These are phyloP conservation scores for Microthlaspi erraticum DNA, from an alignment of 345 rosid species.

Conservation along the genomic window DNA sequence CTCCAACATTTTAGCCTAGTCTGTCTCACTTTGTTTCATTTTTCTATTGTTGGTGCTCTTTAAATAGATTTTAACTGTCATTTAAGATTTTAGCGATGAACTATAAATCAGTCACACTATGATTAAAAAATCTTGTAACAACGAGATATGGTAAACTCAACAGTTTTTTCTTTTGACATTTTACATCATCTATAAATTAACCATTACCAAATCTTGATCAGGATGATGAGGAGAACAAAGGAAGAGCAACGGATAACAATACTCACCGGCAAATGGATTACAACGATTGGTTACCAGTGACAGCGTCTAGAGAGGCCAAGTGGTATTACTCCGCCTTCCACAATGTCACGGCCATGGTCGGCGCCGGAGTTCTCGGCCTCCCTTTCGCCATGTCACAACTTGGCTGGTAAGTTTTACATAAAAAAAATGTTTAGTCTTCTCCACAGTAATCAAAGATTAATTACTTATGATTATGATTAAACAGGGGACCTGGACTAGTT, in stretches of 20 bases:
- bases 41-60: background rate
- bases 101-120: background rate
- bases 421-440: background rate
- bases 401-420: constrained; percentile 56
- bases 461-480: background rate
- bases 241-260: constrained; percentile 32
- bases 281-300: constrained; percentile 76
- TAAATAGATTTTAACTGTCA: too few relatives aligned
- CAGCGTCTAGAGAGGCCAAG: constrained; percentile 73
- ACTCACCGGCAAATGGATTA: constrained; percentile 55
- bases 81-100: background rate
- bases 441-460: background rate
- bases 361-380: constrained; percentile 86
- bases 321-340: constrained; percentile 93
- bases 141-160: background rate
- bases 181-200: background rate
- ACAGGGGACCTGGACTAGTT: constrained; percentile 78
- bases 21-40: background rate
- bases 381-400: constrained; percentile 86
- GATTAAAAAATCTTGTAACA: background rate
- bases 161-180: background rate
- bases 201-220: constrained; percentile 11
- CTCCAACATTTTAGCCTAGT: constrained; percentile 1
- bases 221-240: constrained; percentile 34
- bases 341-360: constrained; percentile 96